A percentile compares a stretch with the other conserved stretches of the same genome.
phyloP scores from a whole-genome alignment of 805 yeast genomes.

The Ogataea degrootiae region DNA sequence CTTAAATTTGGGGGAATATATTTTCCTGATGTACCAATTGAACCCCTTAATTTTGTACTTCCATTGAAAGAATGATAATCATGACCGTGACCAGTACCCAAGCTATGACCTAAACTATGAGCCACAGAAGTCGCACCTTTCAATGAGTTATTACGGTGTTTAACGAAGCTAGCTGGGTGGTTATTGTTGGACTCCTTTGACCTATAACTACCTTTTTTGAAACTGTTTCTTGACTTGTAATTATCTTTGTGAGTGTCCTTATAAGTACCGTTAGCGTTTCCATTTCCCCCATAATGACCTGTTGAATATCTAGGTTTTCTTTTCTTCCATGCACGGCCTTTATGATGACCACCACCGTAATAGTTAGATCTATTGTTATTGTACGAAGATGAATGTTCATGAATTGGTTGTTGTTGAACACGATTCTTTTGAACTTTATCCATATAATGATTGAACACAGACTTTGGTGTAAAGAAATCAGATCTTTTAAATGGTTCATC shows the following conservation, averaged over 20 bases:
- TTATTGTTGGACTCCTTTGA: neutral
- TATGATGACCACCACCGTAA: slow-evolving; percentile 18
- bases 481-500: slow-evolving; percentile 43
- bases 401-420: slow-evolving; percentile 18
- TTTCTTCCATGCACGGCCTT: slow-evolving; percentile 26
- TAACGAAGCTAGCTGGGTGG: neutral
- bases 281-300: slow-evolving; percentile 8
- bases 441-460: slow-evolving; percentile 67
- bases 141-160: neutral
- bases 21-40: slow-evolving; percentile 42
- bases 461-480: slow-evolving; percentile 75
- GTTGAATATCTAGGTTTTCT: slow-evolving; percentile 23
- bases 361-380: slow-evolving; percentile 9
- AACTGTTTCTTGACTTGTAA: slow-evolving; percentile 11
- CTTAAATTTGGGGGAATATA: slow-evolving; percentile 73
- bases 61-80: slow-evolving; percentile 14
- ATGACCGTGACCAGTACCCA: slow-evolving; percentile 9
- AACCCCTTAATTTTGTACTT: slow-evolving; percentile 17
- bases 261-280: slow-evolving; percentile 6
- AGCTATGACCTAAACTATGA: neutral
- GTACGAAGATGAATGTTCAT: neutral
- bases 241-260: slow-evolving; percentile 19
- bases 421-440: slow-evolving; percentile 49
- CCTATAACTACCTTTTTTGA: slow-evolving; percentile 3
- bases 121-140: neutral